Evolutionary conservation across 164 flowering plant species (phyloP), one percentile per base, ranked within the genome.

Genomic region (Piper longum): DNA sequence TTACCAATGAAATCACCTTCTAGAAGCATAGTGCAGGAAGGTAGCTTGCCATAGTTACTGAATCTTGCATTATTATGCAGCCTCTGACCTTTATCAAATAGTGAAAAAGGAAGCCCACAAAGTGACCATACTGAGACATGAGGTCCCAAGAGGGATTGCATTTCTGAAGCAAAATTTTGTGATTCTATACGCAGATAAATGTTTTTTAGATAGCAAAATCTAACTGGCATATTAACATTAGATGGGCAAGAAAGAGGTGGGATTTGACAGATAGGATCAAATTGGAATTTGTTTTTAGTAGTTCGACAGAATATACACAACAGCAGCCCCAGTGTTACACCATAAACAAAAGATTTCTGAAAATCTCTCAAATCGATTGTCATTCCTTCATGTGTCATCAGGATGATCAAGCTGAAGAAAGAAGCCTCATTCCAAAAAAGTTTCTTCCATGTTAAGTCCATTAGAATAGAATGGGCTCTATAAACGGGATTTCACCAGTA

Each of bases 161-260:
- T 80, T 69, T 84, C 82, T 56, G 44, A 40, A 61, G 64, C 60
- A 68, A 67, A 70, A 71, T 85, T 76, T 52, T 73, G 45, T 58
- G 97, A 86, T 71, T 83, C 87, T 54, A 85, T 62, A 39, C 96
- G 87, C 57, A 95, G 74, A 71, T 87, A 73, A 71, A 68, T 59
- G 39, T 61, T 26, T 3, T 71, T 76, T 64, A 82, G 59, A 43
- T 83, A 81, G 64, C 77, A 55, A 62, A 84, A 81, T 61, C 16
- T 67, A 67, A 78, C 16, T 39, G 79, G 75, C 2, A 71, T 62
- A 72, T 68, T 79, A 48, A 63, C 60, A 67, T 74, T 78, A 66
- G 44, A 12, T 40, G 73, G 66, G 76, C 57, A 57, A 64, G 76
- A 64, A 67, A 72, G 76, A 61, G 83, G 78, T 64, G 91, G 90